Percentiles rank a stretch among this genome's conserved stretches.
These are phyloP conservation scores for Antrodiella citrinella DNA, from an alignment of 768 basidiomycete genomes.

Conservation along the genomic window DNA sequence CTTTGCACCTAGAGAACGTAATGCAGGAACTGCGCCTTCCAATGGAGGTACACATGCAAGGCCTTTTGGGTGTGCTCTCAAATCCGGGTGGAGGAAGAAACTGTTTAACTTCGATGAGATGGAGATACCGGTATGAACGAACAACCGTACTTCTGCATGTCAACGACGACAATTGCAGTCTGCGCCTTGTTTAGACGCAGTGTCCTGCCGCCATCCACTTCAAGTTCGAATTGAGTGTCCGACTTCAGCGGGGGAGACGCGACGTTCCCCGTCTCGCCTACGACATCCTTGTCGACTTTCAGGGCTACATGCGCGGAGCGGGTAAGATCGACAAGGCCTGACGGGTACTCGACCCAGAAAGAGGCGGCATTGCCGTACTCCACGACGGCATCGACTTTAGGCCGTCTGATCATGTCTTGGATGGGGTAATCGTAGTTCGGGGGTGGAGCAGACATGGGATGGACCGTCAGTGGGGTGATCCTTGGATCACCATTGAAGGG, in stretches of 20 bases:
- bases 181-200: slow-evolving; percentile 41
- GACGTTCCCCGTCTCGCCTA: neutral
- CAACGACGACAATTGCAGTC: slow-evolving; percentile 55
- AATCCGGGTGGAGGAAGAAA: slow-evolving; percentile 58
- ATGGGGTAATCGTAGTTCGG: neutral
- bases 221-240: slow-evolving; percentile 41
- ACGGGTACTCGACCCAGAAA: slow-evolving; percentile 67
- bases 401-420: slow-evolving; percentile 8
- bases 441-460: neutral
- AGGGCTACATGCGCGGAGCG: slow-evolving; percentile 30
- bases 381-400: slow-evolving; percentile 33
- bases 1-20: slow-evolving; percentile 43
- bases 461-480: neutral
- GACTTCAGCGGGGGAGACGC: slow-evolving; percentile 24
- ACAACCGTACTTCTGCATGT: slow-evolving; percentile 72
- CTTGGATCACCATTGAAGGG: too few species aligned
- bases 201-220: slow-evolving; percentile 42
- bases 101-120: slow-evolving; percentile 20
- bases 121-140: too few species aligned
- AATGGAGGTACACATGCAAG: slow-evolving; percentile 51
- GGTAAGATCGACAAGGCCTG: slow-evolving; percentile 54
- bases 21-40: slow-evolving; percentile 35
- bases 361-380: slow-evolving; percentile 47
- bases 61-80: slow-evolving; percentile 47
- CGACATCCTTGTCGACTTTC: slow-evolving; percentile 5